These are phyloP conservation scores for Metschnikowia gelsemii DNA, from an alignment of 805 yeast genomes.

Conservation along the genomic window DNA sequence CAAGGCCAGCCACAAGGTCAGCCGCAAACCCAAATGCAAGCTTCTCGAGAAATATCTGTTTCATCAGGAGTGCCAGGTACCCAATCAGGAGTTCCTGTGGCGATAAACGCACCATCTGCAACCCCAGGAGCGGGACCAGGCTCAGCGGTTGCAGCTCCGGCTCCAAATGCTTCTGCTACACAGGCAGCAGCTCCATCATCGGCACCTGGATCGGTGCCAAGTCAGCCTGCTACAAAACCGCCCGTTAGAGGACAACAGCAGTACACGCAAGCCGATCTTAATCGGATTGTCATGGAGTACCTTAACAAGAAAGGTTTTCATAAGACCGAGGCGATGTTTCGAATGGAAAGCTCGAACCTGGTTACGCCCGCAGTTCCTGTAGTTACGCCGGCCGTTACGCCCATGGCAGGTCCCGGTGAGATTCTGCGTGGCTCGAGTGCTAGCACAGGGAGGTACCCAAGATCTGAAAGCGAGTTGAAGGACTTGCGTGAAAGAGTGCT, in stretches of 20 bases:
- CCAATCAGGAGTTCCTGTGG: background rate
- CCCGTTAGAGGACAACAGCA: constrained; percentile 32
- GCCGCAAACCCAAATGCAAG: background rate
- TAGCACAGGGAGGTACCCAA: constrained; percentile 25
- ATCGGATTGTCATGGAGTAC: constrained; percentile 88
- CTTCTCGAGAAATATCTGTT: constrained; percentile 1
- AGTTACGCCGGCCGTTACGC: constrained; percentile 45
- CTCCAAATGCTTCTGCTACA: background rate
- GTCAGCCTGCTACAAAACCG: constrained; percentile 3
- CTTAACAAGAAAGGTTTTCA: constrained; percentile 91
- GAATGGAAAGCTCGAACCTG: constrained; percentile 76
- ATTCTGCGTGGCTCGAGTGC: constrained; percentile 16
- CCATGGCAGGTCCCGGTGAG: constrained; percentile 36
- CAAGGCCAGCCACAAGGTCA: no score
- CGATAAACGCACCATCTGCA: background rate
- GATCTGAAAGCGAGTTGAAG: constrained; percentile 33
- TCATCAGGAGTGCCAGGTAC: no score
- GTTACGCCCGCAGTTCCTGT: constrained; percentile 52
- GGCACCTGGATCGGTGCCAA: background rate
- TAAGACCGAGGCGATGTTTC: constrained; percentile 88
- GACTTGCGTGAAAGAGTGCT: constrained; percentile 37
- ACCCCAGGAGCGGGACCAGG: background rate
- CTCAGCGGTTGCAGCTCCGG: background rate
- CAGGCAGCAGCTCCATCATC: background rate
- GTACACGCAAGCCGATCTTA: constrained; percentile 82